Conservation (phyloP, 2,329 filamentous ascomycete species). For the Sarocladium oryzae region DNA sequence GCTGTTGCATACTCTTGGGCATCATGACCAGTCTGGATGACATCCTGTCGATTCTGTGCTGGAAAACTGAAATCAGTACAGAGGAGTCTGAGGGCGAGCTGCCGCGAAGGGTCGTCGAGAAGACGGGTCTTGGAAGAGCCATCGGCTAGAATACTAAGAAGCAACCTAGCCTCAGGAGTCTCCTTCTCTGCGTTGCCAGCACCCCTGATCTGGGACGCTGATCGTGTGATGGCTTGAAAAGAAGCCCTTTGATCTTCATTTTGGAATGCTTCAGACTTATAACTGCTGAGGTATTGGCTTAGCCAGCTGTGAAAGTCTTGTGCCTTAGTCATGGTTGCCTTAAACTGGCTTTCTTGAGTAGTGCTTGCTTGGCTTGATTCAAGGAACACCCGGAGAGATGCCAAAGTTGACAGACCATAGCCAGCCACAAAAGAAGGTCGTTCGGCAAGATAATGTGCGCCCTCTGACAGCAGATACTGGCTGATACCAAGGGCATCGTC, state of each 20-base stretch:
- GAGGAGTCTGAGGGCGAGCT: constrained; percentile 65
- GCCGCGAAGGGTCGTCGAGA: constrained; percentile 62
- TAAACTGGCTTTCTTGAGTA: constrained; percentile 78
- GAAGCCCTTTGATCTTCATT: constrained; percentile 43
- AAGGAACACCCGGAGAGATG: constrained; percentile 71
- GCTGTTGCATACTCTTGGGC: constrained; percentile 56
- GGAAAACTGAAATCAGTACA: constrained; percentile 66
- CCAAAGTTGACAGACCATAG: constrained; percentile 69
- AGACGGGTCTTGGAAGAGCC: constrained; percentile 55
- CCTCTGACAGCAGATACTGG: constrained; percentile 72
- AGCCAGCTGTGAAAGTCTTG: constrained; percentile 76
- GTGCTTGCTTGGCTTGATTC: constrained; percentile 69
- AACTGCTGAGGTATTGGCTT: constrained; percentile 57
- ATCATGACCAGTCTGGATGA: constrained; percentile 60
- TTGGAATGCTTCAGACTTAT: constrained; percentile 47
- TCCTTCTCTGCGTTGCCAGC: constrained; percentile 63
- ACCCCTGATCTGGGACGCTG: constrained; percentile 60
- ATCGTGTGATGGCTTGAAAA: constrained; percentile 61
- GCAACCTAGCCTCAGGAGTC: constrained; percentile 70
- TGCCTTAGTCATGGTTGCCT: constrained; percentile 68
- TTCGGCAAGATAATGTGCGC: constrained; percentile 55
- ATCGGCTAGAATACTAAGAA: constrained; percentile 76
- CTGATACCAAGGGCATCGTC: constrained; percentile 84
- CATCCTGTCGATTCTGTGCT: constrained; percentile 43
- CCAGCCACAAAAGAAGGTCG: constrained; percentile 74